These are phyloP conservation scores for Aegilops longissima DNA, from an alignment of 176 grass and related monocot species.

Conservation along the genomic window DNA sequence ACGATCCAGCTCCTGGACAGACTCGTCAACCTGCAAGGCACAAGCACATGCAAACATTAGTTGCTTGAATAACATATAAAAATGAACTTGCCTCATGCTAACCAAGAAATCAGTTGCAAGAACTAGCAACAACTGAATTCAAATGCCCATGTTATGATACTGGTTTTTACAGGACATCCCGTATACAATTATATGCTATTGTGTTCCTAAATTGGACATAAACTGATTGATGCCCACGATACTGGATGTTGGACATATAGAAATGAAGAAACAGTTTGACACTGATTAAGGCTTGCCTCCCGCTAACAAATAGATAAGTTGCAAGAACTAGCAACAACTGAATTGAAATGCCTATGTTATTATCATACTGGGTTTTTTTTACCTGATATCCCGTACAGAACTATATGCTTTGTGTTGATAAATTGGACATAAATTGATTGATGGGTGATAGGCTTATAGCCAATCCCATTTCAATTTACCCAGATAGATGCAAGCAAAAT, in stretches of 20 bases:
- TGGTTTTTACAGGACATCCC: too few relatives aligned
- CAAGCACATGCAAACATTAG: not conserved
- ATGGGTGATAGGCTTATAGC: not conserved
- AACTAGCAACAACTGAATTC: too few relatives aligned
- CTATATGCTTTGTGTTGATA: not conserved
- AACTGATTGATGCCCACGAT: not conserved
- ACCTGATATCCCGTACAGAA: too few relatives aligned
- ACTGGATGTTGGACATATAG: not conserved
- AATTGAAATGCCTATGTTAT: too few relatives aligned
- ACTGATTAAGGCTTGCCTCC: not conserved
- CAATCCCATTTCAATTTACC: not conserved
- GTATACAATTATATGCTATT: not conserved
- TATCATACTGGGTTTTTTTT: too few relatives aligned
- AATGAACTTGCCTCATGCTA: not conserved
- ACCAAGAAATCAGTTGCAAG: not conserved
- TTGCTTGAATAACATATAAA: not conserved
- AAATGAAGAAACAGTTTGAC: not conserved
- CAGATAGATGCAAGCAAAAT: not conserved
- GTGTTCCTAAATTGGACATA: not conserved
- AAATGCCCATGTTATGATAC: too few relatives aligned
- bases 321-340: too few relatives aligned
- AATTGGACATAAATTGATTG: not conserved
- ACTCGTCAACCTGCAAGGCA: constrained; percentile 49
- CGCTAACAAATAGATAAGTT: too few relatives aligned
- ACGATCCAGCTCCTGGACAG: constrained; percentile 66